Evolutionary conservation across 208 protist genomes (phyloP).

Genomic region (Leishmania tarentolae): DNA sequence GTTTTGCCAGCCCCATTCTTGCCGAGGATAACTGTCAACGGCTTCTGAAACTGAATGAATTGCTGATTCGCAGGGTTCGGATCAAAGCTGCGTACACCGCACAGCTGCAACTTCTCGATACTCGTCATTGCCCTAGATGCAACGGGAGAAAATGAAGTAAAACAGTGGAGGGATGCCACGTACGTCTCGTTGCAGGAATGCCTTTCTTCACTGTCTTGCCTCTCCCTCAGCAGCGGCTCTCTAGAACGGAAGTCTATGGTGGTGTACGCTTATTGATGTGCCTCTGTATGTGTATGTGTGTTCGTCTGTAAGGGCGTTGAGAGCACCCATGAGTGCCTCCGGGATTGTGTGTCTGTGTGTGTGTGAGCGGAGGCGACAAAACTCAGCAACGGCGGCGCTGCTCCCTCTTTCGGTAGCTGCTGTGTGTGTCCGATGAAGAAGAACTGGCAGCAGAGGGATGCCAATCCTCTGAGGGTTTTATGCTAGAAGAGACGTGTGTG

Average conservation of each 20-base stretch:
- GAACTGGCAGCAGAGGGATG: neutral
- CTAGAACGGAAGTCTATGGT: neutral
- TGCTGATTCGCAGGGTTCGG: slow-evolving; percentile 81
- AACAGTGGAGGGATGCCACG: neutral
- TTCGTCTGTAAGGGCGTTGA: neutral
- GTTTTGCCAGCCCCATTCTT: slow-evolving; percentile 98
- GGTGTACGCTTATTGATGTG: neutral
- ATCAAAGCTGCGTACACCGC: slow-evolving; percentile 97
- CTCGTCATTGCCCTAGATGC: slow-evolving; percentile 87
- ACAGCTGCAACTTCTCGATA: slow-evolving; percentile 96
- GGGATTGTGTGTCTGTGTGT: neutral
- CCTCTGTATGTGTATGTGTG: neutral
- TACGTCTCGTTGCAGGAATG: neutral
- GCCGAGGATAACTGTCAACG: slow-evolving; percentile 99
- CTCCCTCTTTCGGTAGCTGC: neutral
- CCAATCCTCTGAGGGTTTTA: neutral
- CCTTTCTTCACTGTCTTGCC: neutral
- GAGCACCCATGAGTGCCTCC: neutral
- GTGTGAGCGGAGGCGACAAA: too few relatives aligned
- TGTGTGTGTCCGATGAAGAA: neutral
- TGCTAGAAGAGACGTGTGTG: neutral
- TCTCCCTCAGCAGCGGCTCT: neutral
- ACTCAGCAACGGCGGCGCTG: neutral
- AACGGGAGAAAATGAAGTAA: too few relatives aligned
- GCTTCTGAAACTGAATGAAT: slow-evolving; percentile 97